These are phyloP conservation scores for Penicillium fimorum DNA, from an alignment of 495 filamentous ascomycete genomes.

Conservation along the genomic window DNA sequence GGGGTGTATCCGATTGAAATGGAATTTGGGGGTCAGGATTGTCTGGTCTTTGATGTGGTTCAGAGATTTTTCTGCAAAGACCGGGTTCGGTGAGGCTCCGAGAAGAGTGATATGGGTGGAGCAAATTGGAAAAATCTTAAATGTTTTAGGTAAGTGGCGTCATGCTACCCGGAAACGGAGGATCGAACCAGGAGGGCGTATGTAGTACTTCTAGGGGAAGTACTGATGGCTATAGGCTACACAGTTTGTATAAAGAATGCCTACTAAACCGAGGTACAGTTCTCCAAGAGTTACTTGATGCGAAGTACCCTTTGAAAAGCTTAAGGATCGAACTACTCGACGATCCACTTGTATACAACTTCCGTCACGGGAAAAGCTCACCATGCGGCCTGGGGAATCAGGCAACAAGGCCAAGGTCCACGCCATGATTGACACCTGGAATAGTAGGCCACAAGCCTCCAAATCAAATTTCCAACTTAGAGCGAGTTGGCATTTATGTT, in stretches of 20 bases:
- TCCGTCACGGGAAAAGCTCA: not conserved
- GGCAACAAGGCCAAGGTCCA: not conserved
- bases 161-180: slow-evolving; percentile 15
- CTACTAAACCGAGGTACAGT: too few relatives aligned
- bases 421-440: not conserved
- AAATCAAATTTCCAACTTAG: not conserved
- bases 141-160: slow-evolving; percentile 24
- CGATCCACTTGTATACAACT: not conserved
- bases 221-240: too few relatives aligned
- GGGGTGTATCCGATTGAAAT: not conserved
- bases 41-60: not conserved
- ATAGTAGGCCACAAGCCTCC: not conserved
- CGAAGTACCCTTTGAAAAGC: too few relatives aligned
- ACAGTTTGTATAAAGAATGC: too few relatives aligned
- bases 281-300: too few relatives aligned
- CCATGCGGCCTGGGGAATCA: not conserved
- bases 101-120: slow-evolving; percentile 14
- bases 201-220: too few relatives aligned
- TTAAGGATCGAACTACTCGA: too few relatives aligned
- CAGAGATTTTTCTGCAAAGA: slow-evolving; percentile 11
- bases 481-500: too few relatives aligned
- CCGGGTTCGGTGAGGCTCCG: slow-evolving; percentile 13
- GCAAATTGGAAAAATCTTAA: slow-evolving; percentile 9
- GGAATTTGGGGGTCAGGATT: not conserved
- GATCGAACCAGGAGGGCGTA: too few relatives aligned